Evolutionary conservation across 176 grass and related monocot genomes (phyloP).

Genomic region (Areca catechu): DNA sequence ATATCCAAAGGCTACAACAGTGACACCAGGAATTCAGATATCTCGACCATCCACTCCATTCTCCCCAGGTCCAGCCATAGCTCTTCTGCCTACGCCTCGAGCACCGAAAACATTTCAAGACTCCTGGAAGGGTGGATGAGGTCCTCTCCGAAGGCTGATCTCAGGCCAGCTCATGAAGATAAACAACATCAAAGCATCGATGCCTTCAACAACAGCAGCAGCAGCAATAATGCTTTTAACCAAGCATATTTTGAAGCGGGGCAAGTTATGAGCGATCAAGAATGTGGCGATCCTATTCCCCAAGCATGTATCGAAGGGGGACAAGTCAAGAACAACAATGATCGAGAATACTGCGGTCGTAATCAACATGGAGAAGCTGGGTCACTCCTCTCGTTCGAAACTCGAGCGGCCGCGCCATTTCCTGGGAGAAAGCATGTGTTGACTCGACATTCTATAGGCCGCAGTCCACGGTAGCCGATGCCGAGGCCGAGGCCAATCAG

Average conservation of each 20-base stretch:
- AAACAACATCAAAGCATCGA: conserved; percentile 7
- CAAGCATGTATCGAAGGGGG: no score
- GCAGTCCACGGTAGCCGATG: conserved; percentile 6
- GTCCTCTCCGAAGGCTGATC: not conserved
- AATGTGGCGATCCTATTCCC: no score
- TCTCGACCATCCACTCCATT: no score
- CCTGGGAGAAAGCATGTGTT: not conserved
- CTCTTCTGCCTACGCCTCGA: conserved; percentile 40
- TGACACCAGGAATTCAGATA: not conserved
- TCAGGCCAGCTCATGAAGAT: no score
- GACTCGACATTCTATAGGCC: conserved; percentile 5
- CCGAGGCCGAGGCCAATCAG: conserved; percentile 9
- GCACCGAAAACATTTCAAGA: conserved; percentile 69
- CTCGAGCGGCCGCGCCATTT: no score
- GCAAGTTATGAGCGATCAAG: no score
- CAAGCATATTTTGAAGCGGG: not conserved
- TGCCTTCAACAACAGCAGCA: not conserved
- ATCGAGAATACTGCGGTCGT: no score
- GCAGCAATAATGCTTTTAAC: not conserved
- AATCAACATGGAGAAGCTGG: no score
- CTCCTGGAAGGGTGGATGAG: conserved; percentile 39
- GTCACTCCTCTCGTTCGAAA: no score
- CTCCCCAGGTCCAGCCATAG: not conserved
- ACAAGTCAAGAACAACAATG: no score
- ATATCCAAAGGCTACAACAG: conserved; percentile 11